Conservation (phyloP, 1,284 basidiomycete species). For the Porogramme epimiltina region DNA sequence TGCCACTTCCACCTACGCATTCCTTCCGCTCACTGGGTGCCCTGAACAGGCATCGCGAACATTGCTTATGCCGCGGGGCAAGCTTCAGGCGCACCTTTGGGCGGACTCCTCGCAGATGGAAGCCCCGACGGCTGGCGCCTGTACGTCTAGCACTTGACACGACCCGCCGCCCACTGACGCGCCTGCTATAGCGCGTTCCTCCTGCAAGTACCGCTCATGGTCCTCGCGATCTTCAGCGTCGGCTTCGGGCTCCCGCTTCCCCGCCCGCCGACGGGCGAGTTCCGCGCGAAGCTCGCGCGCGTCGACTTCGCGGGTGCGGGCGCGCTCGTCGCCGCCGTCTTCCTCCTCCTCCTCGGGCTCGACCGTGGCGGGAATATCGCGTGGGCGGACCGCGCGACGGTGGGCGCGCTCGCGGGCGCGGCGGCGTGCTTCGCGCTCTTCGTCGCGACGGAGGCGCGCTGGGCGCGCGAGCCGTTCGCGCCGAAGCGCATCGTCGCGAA, state of each 20-base stretch:
- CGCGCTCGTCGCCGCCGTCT: slow-evolving; percentile 51
- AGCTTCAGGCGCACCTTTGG: slow-evolving; percentile 57
- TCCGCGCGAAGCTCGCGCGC: slow-evolving; percentile 51
- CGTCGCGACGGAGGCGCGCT: slow-evolving; percentile 38
- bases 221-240: slow-evolving; percentile 56
- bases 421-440: slow-evolving; percentile 28
- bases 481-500: slow-evolving; percentile 54
- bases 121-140: slow-evolving; percentile 61
- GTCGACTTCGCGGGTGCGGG: slow-evolving; percentile 61
- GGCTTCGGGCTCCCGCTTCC: slow-evolving; percentile 52
- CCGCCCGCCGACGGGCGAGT: slow-evolving; percentile 34
- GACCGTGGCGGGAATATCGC: slow-evolving; percentile 60
- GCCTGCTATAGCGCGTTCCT: slow-evolving; percentile 51
- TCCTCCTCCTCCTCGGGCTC: slow-evolving; percentile 55
- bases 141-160: slow-evolving; percentile 27
- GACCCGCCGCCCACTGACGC: background rate
- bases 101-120: slow-evolving; percentile 57
- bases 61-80: slow-evolving; percentile 59
- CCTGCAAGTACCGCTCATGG: slow-evolving; percentile 54
- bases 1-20: background rate
- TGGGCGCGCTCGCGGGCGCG: slow-evolving; percentile 26
- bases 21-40: background rate
- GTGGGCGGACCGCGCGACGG: slow-evolving; percentile 45
- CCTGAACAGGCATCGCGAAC: slow-evolving; percentile 48
- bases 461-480: slow-evolving; percentile 60